phyloP scores from a whole-genome alignment of 1,139 yeast genomes.

The Eremothecium gossypii region DNA sequence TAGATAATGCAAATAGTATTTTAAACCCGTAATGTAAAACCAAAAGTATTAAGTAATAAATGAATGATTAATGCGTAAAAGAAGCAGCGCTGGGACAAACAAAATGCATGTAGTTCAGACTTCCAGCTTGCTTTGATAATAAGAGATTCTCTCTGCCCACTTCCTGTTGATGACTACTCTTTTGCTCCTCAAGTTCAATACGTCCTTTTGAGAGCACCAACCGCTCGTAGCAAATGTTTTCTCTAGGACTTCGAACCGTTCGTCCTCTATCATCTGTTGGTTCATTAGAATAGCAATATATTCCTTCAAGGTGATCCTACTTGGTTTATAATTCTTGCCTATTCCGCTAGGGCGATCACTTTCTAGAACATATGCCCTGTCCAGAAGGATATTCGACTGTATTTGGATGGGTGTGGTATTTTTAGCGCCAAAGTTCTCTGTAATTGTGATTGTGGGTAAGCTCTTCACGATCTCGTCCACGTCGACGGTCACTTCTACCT shows the following conservation, averaged over 20 bases:
- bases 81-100: too few relatives aligned
- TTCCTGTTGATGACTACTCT: constrained; percentile 20
- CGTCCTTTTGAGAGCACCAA: constrained; percentile 24
- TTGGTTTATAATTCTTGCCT: constrained; percentile 10
- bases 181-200: constrained; percentile 18
- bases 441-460: constrained; percentile 20
- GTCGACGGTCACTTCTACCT: constrained; percentile 16
- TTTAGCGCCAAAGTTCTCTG: constrained; percentile 16
- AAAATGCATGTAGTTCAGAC: constrained; percentile 2
- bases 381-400: constrained; percentile 19
- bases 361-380: constrained; percentile 12
- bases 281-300: constrained; percentile 18
- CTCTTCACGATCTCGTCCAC: constrained; percentile 16
- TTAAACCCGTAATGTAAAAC: not conserved
- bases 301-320: constrained; percentile 19
- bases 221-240: constrained; percentile 20
- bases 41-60: not conserved
- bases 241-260: constrained; percentile 20
- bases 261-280: constrained; percentile 23
- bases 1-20: not conserved
- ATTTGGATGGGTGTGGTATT: constrained; percentile 13
- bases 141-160: constrained; percentile 26
- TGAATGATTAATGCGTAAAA: too few relatives aligned
- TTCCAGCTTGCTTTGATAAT: constrained; percentile 17
- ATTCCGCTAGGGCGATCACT: constrained; percentile 3